Evolutionary conservation across 2,329 filamentous ascomycete genomes (phyloP).

Genomic region (Nothophoma quercina): DNA sequence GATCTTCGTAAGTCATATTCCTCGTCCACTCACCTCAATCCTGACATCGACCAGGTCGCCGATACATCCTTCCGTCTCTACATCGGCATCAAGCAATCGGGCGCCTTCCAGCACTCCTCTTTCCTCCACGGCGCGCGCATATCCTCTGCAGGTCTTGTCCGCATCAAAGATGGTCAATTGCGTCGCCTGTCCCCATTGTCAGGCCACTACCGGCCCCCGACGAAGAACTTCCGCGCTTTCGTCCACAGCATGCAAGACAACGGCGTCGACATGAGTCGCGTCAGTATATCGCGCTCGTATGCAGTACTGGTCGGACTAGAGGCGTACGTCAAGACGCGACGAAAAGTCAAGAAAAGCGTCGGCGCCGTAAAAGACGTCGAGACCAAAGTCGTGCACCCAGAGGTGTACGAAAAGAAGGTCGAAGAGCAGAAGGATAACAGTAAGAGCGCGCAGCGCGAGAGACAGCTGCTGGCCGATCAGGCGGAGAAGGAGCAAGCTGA

Average conservation of each 20-base stretch:
- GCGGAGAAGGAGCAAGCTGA: slow-evolving; percentile 57
- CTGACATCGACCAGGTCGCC: slow-evolving; percentile 58
- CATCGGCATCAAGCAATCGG: slow-evolving; percentile 87
- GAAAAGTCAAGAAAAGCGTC: slow-evolving; percentile 65
- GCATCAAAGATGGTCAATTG: slow-evolving; percentile 82
- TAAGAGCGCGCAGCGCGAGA: slow-evolving; percentile 67
- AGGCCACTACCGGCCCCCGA: slow-evolving; percentile 86
- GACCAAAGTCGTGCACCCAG: slow-evolving; percentile 68
- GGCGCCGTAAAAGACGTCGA: slow-evolving; percentile 62
- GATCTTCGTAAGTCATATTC: slow-evolving; percentile 72
- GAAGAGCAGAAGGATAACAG: slow-evolving; percentile 65
- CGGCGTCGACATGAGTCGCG: slow-evolving; percentile 79
- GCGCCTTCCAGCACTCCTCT: slow-evolving; percentile 89
- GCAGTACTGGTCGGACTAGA: slow-evolving; percentile 84
- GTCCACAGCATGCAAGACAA: slow-evolving; percentile 74
- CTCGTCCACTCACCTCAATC: neutral
- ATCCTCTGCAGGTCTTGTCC: slow-evolving; percentile 82
- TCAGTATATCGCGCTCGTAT: slow-evolving; percentile 83
- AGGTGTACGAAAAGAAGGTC: slow-evolving; percentile 59
- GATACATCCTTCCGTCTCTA: slow-evolving; percentile 87
- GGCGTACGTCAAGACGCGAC: slow-evolving; percentile 74
- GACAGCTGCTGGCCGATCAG: slow-evolving; percentile 57
- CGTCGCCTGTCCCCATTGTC: slow-evolving; percentile 71
- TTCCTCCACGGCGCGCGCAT: slow-evolving; percentile 86
- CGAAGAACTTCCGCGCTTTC: slow-evolving; percentile 83